phyloP scores from a whole-genome alignment of 768 basidiomycete species.

The Suillus subaureus region DNA sequence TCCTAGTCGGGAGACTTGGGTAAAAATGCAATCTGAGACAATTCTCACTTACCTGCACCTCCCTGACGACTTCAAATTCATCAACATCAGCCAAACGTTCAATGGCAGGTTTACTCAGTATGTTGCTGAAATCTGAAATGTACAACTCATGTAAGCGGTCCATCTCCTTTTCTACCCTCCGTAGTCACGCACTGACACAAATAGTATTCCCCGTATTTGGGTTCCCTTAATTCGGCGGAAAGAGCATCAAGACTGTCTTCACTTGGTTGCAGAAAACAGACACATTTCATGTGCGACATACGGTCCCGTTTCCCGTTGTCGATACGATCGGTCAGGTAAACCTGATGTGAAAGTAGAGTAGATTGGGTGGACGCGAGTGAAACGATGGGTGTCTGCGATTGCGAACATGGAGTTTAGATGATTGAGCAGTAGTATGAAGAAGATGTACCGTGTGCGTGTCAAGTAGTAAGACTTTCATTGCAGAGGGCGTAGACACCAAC shows the following conservation, averaged over 20 bases:
- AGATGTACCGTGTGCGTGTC: conserved; percentile 87
- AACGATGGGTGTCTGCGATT: conserved; percentile 87
- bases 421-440: background rate
- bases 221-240: conserved; percentile 82
- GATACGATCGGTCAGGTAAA: conserved; percentile 96
- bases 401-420: conserved; percentile 6
- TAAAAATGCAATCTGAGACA: background rate
- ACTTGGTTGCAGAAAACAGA: conserved; percentile 87
- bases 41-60: conserved; percentile 78
- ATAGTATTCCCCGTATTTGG: conserved; percentile 98
- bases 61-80: conserved; percentile 94
- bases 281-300: conserved; percentile 96
- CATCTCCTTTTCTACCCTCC: conserved; percentile 18
- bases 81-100: conserved; percentile 93
- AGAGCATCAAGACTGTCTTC: conserved; percentile 83
- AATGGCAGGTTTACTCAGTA: conserved; percentile 85
- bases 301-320: conserved; percentile 91
- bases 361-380: conserved; percentile 95
- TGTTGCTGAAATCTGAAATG: conserved; percentile 88
- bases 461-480: conserved; percentile 95
- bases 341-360: conserved; percentile 89
- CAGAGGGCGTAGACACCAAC: conserved; percentile 79
- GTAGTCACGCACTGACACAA: conserved; percentile 92
- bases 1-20: conserved; percentile 54
- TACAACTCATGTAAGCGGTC: conserved; percentile 18